phyloP scores from a whole-genome alignment of 345 rosid species.

The Murraya paniculata region DNA sequence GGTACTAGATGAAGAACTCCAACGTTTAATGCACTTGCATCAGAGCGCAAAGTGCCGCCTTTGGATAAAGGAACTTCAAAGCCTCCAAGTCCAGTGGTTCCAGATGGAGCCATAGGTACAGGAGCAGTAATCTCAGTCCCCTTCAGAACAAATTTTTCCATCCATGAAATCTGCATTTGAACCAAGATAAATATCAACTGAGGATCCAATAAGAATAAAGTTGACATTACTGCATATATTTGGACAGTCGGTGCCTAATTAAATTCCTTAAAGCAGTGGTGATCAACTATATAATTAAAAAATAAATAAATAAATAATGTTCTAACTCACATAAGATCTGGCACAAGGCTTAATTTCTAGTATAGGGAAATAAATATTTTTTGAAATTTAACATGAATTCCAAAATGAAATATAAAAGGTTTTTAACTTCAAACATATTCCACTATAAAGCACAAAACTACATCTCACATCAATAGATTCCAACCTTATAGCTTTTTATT shows the following conservation, averaged over 20 bases:
- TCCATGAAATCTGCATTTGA: constrained; percentile 86
- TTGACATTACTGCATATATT: constrained; percentile 5
- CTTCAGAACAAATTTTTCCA: constrained; percentile 90
- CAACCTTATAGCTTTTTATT: constrained; percentile 17
- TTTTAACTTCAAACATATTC: neutral
- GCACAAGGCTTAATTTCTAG: neutral
- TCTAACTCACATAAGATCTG: neutral
- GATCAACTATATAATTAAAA: neutral
- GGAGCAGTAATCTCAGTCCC: constrained; percentile 99
- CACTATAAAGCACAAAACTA: neutral
- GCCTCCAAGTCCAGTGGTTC: constrained; percentile 99
- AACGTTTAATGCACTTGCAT: constrained; percentile 91
- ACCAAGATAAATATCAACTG: constrained; percentile 9
- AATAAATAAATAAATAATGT: neutral
- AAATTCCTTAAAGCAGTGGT: neutral
- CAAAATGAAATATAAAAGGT: constrained; percentile 1
- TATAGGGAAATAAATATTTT: neutral
- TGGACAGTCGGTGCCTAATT: neutral
- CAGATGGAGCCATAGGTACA: constrained; percentile 90
- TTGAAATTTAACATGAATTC: neutral
- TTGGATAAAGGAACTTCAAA: constrained; percentile 96
- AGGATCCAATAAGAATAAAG: constrained; percentile 2
- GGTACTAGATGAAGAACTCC: constrained; percentile 99
- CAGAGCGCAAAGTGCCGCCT: constrained; percentile 88
- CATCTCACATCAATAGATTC: constrained; percentile 7